Evolutionary conservation across 2,329 filamentous ascomycete genomes (phyloP).

Genomic region (Raffaelea albimanens): DNA sequence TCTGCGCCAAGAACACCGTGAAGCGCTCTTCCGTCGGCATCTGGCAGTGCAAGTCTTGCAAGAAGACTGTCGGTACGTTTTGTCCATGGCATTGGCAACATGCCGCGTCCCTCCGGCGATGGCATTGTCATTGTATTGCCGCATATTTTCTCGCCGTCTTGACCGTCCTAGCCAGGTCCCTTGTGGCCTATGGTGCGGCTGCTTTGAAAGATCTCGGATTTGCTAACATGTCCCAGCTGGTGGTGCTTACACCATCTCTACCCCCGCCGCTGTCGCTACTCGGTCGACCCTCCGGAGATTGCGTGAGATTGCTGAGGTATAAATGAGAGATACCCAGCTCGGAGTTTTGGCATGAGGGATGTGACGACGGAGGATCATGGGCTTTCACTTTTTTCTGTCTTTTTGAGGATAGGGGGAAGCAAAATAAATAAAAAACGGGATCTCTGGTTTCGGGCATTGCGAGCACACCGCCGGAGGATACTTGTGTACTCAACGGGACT

Average conservation of each 20-base stretch:
- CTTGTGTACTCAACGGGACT: not conserved
- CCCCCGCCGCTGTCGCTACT: constrained; percentile 86
- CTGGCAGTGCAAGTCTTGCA: constrained; percentile 94
- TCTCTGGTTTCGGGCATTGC: constrained; percentile 3
- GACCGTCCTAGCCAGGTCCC: too few species aligned
- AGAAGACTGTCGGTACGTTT: constrained; percentile 66
- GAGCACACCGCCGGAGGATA: not conserved
- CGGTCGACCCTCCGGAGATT: constrained; percentile 94
- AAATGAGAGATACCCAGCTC: constrained; percentile 24
- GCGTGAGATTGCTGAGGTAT: constrained; percentile 95
- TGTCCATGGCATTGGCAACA: not conserved
- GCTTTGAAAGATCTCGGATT: too few species aligned
- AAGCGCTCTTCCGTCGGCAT: constrained; percentile 54
- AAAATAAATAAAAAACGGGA: not conserved
- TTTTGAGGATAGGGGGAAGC: not conserved
- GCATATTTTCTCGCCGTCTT: constrained; percentile 3
- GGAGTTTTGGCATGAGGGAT: not conserved
- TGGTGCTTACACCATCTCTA: constrained; percentile 94
- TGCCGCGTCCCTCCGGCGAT: not conserved
- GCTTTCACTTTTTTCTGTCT: not conserved
- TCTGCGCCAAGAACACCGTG: constrained; percentile 95
- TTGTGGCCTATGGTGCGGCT: too few species aligned
- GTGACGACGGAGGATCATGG: not conserved
- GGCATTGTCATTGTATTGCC: not conserved
- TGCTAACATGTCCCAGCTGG: too few species aligned